Conservation (phyloP, 2,329 filamentous ascomycete species). For the Hymenoscyphus occultus region DNA sequence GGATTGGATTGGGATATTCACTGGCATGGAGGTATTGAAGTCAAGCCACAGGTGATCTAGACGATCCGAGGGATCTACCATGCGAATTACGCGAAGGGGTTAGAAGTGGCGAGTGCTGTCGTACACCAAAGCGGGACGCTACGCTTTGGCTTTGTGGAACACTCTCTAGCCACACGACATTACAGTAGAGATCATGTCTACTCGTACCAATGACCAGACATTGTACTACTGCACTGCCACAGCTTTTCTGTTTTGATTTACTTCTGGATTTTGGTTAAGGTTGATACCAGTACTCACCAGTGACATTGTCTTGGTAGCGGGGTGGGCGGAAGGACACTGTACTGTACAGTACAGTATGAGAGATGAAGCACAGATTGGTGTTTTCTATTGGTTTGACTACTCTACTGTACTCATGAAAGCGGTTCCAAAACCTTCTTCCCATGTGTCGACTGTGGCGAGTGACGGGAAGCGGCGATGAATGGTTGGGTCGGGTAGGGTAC, state of each 20-base stretch:
- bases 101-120: constrained; percentile 8
- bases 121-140: background rate
- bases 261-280: background rate
- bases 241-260: background rate
- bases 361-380: background rate
- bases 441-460: constrained; percentile 2
- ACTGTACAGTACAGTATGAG: too few species aligned
- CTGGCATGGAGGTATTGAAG: background rate
- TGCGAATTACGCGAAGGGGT: background rate
- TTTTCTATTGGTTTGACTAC: background rate
- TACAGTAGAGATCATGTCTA: too few species aligned
- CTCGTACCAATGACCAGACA: background rate
- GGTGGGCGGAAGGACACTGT: too few species aligned
- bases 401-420: background rate
- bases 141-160: background rate
- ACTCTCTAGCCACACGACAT: background rate
- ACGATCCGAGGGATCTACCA: background rate
- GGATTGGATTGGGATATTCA: background rate
- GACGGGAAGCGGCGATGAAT: background rate
- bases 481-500: background rate
- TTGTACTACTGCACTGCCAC: background rate
- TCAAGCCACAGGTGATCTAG: constrained; percentile 6
- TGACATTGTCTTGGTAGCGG: background rate
- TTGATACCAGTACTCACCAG: background rate
- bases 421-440: background rate